phyloP scores from a whole-genome alignment of 495 filamentous ascomycete genomes.

The Rusavskia elegans region DNA sequence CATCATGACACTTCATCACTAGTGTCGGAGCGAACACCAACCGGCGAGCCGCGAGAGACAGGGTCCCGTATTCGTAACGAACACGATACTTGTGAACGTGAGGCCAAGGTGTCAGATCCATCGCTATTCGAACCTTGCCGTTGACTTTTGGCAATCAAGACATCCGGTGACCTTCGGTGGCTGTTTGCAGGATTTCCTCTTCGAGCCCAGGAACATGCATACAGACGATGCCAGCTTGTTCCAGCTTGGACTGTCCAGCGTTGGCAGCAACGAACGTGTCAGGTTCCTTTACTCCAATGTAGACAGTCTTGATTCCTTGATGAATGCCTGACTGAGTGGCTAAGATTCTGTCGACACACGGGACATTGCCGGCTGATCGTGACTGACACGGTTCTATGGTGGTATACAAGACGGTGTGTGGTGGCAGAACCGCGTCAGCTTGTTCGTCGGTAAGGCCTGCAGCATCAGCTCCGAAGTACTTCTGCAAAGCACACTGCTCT shows the following conservation, averaged over 20 bases:
- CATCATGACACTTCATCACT: conserved; percentile 2
- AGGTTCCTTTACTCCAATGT: conserved; percentile 78
- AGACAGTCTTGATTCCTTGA: conserved; percentile 56
- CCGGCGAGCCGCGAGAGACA: not conserved
- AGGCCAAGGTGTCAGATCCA: no score
- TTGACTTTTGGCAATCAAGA: not conserved
- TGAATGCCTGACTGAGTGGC: conserved; percentile 23
- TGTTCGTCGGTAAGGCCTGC: conserved; percentile 36
- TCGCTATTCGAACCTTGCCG: no score
- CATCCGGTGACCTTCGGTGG: conserved; percentile 61
- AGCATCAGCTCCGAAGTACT: conserved; percentile 39
- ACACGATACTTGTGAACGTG: no score
- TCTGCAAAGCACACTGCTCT: conserved; percentile 78
- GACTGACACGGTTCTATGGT: conserved; percentile 88
- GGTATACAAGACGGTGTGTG: conserved; percentile 58
- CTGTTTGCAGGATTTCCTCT: conserved; percentile 62
- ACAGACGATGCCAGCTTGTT: conserved; percentile 58
- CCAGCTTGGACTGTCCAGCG: conserved; percentile 51
- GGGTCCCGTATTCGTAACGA: no score
- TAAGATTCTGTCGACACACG: conserved; percentile 72
- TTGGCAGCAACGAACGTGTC: conserved; percentile 75
- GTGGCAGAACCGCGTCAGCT: conserved; percentile 38
- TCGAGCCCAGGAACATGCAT: conserved; percentile 61
- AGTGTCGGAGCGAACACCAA: not conserved
- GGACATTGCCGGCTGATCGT: conserved; percentile 62